Percentiles rank a stretch among this genome's conserved stretches.
These are phyloP conservation scores for Pythium rhizo-oryzae DNA, from an alignment of 352 stramenopile genomes.

Conservation along the genomic window DNA sequence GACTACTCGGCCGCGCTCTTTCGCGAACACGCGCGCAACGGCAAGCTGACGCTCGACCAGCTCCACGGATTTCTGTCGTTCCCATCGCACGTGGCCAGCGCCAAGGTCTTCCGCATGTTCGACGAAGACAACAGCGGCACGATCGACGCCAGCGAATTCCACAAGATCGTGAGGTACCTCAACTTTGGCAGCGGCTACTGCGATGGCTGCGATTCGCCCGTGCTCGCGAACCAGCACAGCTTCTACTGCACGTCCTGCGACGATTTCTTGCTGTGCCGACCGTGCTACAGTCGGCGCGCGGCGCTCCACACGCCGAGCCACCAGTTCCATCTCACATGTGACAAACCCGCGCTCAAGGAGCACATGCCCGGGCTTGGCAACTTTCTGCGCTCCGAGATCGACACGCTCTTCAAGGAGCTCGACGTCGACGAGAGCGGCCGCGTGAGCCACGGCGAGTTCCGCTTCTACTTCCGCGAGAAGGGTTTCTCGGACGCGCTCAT, in stretches of 20 bases:
- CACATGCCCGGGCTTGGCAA: slow-evolving; percentile 3
- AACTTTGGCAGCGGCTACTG: slow-evolving; percentile 52
- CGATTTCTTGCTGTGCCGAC: background rate
- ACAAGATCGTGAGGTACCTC: slow-evolving; percentile 43
- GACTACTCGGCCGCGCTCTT: slow-evolving; percentile 15
- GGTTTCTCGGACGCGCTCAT: background rate
- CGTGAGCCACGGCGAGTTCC: slow-evolving; percentile 3
- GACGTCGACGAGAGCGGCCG: background rate
- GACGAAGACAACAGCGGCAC: slow-evolving; percentile 35
- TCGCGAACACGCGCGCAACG: background rate
- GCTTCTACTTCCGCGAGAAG: background rate
- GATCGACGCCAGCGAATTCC: slow-evolving; percentile 39
- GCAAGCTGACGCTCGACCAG: background rate
- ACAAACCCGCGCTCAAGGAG: background rate
- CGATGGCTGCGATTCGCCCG: slow-evolving; percentile 40
- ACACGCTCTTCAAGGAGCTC: background rate
- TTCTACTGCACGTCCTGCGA: background rate
- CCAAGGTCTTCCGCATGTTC: background rate
- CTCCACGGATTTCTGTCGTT: background rate
- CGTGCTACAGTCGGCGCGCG: background rate
- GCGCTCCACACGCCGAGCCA: background rate
- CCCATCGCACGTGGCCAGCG: background rate
- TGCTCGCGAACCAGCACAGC: slow-evolving; percentile 39
- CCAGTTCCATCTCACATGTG: slow-evolving; percentile 1
- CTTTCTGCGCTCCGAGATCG: slow-evolving; percentile 2